phyloP scores from a whole-genome alignment of 108 stramenopile species.

The Pinguiococcus pyrenoidosus region DNA sequence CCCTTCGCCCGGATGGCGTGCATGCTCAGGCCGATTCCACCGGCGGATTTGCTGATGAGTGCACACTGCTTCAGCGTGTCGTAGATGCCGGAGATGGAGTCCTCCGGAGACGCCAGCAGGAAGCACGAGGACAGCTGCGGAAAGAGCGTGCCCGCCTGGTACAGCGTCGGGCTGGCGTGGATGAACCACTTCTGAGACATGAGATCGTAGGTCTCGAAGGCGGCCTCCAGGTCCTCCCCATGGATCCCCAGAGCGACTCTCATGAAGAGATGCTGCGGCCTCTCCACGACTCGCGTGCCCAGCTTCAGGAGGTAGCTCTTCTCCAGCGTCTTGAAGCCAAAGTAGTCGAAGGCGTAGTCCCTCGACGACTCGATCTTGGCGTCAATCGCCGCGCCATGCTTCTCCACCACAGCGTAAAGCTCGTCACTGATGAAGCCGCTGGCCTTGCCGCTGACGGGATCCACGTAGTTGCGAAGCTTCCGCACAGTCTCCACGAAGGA shows the following conservation, averaged over 20 bases:
- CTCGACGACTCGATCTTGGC: slow-evolving; percentile 12
- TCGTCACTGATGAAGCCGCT: slow-evolving; percentile 61
- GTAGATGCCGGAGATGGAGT: slow-evolving; percentile 97
- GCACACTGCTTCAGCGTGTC: slow-evolving; percentile 98
- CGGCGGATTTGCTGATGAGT: slow-evolving; percentile 95
- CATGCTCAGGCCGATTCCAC: slow-evolving; percentile 89
- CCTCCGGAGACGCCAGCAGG: slow-evolving; percentile 59
- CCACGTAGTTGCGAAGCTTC: slow-evolving; percentile 51
- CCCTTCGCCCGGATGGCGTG: slow-evolving; percentile 82
- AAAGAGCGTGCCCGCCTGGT: slow-evolving; percentile 88
- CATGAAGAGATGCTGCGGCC: slow-evolving; percentile 98
- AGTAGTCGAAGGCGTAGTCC: slow-evolving; percentile 70
- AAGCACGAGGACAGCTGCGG: slow-evolving; percentile 98
- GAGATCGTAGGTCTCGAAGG: slow-evolving; percentile 86
- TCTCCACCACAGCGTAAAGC: slow-evolving; percentile 11
- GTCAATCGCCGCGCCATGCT: slow-evolving; percentile 10
- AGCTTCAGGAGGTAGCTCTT: slow-evolving; percentile 85
- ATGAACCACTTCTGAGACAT: slow-evolving; percentile 88
- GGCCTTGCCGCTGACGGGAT: slow-evolving; percentile 76
- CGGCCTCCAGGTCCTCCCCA: slow-evolving; percentile 67
- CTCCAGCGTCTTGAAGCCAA: slow-evolving; percentile 99
- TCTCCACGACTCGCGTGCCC: slow-evolving; percentile 78
- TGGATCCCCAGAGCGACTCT: slow-evolving; percentile 95
- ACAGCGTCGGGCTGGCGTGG: slow-evolving; percentile 97
- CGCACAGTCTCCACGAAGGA: slow-evolving; percentile 69